phyloP scores from a whole-genome alignment of 768 basidiomycete species.

The Megacollybia marginata region DNA sequence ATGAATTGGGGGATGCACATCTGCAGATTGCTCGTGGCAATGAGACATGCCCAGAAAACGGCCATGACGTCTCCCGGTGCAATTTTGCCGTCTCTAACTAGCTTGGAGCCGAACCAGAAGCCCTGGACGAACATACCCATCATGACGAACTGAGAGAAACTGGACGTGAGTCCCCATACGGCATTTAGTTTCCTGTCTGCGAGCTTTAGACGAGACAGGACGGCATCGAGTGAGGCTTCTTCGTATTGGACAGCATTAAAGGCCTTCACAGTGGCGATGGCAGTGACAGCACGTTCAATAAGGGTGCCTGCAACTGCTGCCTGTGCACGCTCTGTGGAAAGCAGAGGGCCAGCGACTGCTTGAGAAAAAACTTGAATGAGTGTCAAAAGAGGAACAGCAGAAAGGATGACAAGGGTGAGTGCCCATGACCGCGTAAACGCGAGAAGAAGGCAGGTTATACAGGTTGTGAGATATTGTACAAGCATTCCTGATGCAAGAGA shows the following conservation, averaged over 20 bases:
- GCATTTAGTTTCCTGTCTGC: conserved; percentile 45
- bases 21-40: conserved; percentile 83
- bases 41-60: conserved; percentile 97
- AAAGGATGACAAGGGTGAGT: conserved; percentile 88
- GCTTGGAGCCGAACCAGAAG: conserved; percentile 91
- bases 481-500: conserved; percentile 74
- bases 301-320: conserved; percentile 70
- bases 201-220: conserved; percentile 37
- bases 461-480: conserved; percentile 77
- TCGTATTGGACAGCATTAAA: conserved; percentile 61
- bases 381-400: conserved; percentile 77
- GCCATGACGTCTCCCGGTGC: conserved; percentile 80
- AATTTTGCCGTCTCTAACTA: conserved; percentile 73
- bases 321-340: conserved; percentile 57
- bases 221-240: conserved; percentile 70
- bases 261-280: conserved; percentile 86
- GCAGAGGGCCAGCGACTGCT: conserved; percentile 55
- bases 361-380: conserved; percentile 75
- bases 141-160: conserved; percentile 70
- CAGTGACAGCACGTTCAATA: conserved; percentile 66
- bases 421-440: conserved; percentile 75
- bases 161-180: conserved; percentile 72
- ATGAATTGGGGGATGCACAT: conserved; percentile 81
- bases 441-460: conserved; percentile 71
- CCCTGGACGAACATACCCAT: conserved; percentile 94